Percentiles rank a stretch among this genome's conserved stretches.
Evolutionary conservation across 441 rosid genomes (phyloP).

Genomic region (Adansonia rubrostipa): DNA sequence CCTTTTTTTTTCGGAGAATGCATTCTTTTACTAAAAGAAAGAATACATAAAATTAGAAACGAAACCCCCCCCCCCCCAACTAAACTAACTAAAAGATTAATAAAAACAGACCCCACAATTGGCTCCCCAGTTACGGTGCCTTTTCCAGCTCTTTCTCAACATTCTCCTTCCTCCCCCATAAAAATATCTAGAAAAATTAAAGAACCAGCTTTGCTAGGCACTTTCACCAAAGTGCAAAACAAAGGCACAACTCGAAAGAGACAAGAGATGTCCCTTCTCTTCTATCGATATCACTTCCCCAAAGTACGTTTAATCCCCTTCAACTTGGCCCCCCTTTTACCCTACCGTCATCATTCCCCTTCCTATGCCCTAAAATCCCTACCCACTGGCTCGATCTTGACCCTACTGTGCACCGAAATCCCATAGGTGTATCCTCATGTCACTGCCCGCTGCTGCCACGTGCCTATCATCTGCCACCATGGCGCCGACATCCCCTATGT

Average conservation of each 20-base stretch:
- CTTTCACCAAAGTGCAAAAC: background rate
- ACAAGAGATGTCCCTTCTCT: background rate
- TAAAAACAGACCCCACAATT: background rate
- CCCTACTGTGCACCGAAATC: constrained; percentile 70
- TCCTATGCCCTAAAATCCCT: background rate
- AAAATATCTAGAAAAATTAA: background rate
- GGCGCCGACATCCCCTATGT: constrained; percentile 62
- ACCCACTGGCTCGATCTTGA: background rate
- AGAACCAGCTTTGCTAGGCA: background rate
- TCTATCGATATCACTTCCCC: constrained; percentile 17
- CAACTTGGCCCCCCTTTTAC: background rate
- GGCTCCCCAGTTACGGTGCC: background rate
- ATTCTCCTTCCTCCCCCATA: background rate
- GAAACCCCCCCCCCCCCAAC: background rate
- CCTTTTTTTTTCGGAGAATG: background rate
- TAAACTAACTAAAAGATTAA: background rate
- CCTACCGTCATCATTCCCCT: background rate
- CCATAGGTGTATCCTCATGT: constrained; percentile 71
- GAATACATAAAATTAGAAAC: background rate
- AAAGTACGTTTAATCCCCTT: background rate
- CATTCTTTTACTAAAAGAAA: constrained; percentile 7
- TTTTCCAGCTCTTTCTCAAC: background rate
- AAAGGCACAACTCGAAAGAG: background rate
- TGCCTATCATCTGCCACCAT: constrained; percentile 70
- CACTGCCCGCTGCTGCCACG: constrained; percentile 64